These are phyloP conservation scores for Naganishia liquefaciens DNA, from an alignment of 1,284 basidiomycete species.

Conservation along the genomic window DNA sequence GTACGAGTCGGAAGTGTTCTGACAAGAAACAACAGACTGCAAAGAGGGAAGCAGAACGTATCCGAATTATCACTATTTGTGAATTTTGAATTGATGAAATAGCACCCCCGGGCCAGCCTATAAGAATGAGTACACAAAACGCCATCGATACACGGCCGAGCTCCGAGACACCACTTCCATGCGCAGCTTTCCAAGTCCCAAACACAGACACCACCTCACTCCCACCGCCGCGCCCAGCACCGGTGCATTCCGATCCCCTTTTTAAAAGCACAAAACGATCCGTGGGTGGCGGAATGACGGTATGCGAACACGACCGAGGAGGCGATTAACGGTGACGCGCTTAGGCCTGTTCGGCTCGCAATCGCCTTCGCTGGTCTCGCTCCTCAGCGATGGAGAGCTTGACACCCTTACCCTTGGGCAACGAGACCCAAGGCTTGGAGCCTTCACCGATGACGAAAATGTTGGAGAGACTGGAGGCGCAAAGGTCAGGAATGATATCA, in stretches of 20 bases:
- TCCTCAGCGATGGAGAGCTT: constrained; percentile 63
- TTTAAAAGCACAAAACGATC: constrained; percentile 24
- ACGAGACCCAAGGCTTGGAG: constrained; percentile 91
- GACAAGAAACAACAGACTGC: too few relatives aligned
- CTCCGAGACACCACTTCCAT: constrained; percentile 8
- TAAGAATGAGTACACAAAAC: constrained; percentile 22
- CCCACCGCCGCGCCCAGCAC: neutral
- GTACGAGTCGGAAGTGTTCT: too few relatives aligned
- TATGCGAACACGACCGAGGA: neutral
- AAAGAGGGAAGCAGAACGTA: too few relatives aligned
- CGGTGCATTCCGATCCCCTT: neutral
- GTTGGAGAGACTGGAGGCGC: constrained; percentile 80
- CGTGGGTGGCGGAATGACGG: neutral
- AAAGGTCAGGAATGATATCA: neutral
- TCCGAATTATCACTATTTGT: neutral
- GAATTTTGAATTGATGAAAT: constrained; percentile 29
- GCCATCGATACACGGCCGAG: constrained; percentile 7
- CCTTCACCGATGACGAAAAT: constrained; percentile 98
- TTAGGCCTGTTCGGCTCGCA: constrained; percentile 49
- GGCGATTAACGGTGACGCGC: neutral
- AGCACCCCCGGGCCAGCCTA: constrained; percentile 12
- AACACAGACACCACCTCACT: neutral
- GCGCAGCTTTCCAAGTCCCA: constrained; percentile 7
- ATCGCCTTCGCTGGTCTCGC: constrained; percentile 51
- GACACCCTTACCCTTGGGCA: constrained; percentile 97